Base-by-base conservation (phyloP, 2,329 filamentous ascomycete species). In the Aspergillus pseudotamarii region DNA sequence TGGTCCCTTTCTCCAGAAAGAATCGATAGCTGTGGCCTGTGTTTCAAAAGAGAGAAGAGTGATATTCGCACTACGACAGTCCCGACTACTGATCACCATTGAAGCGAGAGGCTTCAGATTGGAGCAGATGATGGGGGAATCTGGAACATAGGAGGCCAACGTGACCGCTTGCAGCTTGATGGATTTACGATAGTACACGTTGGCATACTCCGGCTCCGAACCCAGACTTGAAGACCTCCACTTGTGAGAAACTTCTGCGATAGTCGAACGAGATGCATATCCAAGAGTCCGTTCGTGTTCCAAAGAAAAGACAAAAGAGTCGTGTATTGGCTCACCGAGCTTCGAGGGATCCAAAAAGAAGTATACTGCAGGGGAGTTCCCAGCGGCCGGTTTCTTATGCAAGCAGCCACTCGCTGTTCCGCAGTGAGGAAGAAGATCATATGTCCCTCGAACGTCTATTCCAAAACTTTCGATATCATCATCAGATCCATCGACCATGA, bases 341-440 rank as follows among this genome's bases (percentile, higher is more conserved):
- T 81, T 81, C 6, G 80, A 76, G 0, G 86, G 84, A 59, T 90
- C 86, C 3, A 88, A 75, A 68, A 89, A 89, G 2, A 90, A 72
- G 66, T 83, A 90, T 0, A 88, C 59, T 1, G 78, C 70, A 10
- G 57, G 68, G 9, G 58, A 59, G 4, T 63, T 63, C 9, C 59
- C 57, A 43, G 30, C 60, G 19, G 57, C 65, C 53, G 23, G 57
- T 58, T 76, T 81, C 67, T 81, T 83, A 72, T 89, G 88, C 26
- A 90, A 72, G 59, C 83, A 82, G 19, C 81, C 79, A 26, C 76
- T 81, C 0, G 88, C 83, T 4, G 84, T 88, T 6, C 86, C 88
- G 68, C 88, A 91, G 6, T 84, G 74, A 12, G 80, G 82, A 1
- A 87, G 75, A 11, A 83, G 75, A 8, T 77, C 66, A 66, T 88